These are phyloP conservation scores for Graphilbum ipis-grandicollis DNA, from an alignment of 2,329 filamentous ascomycete genomes.

Conservation along the genomic window DNA sequence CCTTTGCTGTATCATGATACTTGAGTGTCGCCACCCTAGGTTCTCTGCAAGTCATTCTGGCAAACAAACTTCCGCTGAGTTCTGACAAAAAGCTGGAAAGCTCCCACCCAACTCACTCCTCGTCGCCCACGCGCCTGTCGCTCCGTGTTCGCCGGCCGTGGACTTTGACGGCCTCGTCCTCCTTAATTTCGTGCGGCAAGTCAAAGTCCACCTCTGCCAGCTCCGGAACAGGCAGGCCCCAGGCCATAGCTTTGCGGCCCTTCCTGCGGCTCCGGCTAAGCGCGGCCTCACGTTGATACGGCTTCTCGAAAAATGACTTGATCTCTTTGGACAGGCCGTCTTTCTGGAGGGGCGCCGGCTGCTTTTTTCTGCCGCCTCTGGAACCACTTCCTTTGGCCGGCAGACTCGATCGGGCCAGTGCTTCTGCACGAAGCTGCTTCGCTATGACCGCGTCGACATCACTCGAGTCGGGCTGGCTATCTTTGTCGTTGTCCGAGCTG, in stretches of 20 bases:
- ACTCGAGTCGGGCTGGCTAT: slow-evolving; percentile 44
- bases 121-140: too few relatives aligned
- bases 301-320: slow-evolving; percentile 73
- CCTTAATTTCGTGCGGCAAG: slow-evolving; percentile 47
- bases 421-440: slow-evolving; percentile 60
- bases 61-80: too few relatives aligned
- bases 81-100: too few relatives aligned
- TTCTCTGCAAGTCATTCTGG: too few relatives aligned
- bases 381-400: slow-evolving; percentile 11
- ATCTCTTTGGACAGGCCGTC: slow-evolving; percentile 33
- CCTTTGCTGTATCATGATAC: too few relatives aligned
- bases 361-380: neutral
- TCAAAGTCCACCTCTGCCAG: slow-evolving; percentile 53
- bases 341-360: too few relatives aligned
- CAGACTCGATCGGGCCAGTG: slow-evolving; percentile 33
- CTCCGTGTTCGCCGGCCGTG: too few relatives aligned
- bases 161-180: slow-evolving; percentile 35
- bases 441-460: slow-evolving; percentile 56
- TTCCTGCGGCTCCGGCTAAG: slow-evolving; percentile 55
- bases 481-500: slow-evolving; percentile 14
- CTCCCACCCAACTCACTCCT: too few relatives aligned
- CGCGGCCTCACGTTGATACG: slow-evolving; percentile 62
- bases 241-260: slow-evolving; percentile 56
- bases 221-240: slow-evolving; percentile 68
- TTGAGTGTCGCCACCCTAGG: too few relatives aligned